A percentile compares a stretch with the other conserved stretches of the same genome.
phyloP scores from a whole-genome alignment of 768 basidiomycete species.

The Leccinum olivaceopallidum region DNA sequence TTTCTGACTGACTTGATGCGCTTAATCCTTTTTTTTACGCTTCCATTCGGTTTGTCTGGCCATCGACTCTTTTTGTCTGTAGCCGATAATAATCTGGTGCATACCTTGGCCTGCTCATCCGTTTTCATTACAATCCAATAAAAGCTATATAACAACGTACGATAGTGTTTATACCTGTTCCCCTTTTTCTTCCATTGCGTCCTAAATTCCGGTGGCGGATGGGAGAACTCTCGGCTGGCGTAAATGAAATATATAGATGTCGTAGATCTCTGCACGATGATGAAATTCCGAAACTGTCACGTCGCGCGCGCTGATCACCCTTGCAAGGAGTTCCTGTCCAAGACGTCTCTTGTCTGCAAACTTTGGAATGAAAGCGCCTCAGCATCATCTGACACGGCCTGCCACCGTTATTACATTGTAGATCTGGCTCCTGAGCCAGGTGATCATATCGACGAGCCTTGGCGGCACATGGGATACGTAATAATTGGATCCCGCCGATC shows the following conservation, averaged over 20 bases:
- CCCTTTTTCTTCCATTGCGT: not conserved
- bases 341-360: not conserved
- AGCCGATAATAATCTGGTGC: slow-evolving; percentile 25
- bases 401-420: no score
- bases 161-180: slow-evolving; percentile 33
- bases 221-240: not conserved
- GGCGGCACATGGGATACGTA: no score
- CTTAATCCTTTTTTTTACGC: not conserved
- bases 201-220: not conserved
- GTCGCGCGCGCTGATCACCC: not conserved
- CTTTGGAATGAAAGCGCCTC: not conserved
- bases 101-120: slow-evolving; percentile 26
- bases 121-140: slow-evolving; percentile 7
- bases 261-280: slow-evolving; percentile 3
- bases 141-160: slow-evolving; percentile 25
- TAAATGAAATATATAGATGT: slow-evolving; percentile 10
- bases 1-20: slow-evolving; percentile 3
- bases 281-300: not conserved
- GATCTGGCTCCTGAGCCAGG: not conserved
- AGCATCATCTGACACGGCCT: not conserved
- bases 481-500: no score
- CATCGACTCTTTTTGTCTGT: slow-evolving; percentile 16
- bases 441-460: no score
- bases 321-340: not conserved
- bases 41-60: slow-evolving; percentile 14